Conservation (phyloP, 1,139 yeast species). For the Hansenula anomala region DNA sequence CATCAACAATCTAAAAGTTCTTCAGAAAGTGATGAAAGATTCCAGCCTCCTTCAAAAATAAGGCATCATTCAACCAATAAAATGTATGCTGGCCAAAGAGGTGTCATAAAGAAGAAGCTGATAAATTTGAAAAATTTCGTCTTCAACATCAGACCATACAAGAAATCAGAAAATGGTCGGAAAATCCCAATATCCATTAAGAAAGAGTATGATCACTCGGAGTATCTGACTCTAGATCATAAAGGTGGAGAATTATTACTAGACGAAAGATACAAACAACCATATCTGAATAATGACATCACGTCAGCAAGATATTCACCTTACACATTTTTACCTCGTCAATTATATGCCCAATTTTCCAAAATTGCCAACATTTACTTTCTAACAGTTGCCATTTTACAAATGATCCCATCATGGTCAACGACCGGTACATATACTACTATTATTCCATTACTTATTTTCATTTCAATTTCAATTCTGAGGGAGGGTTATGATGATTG, state of each 20-base stretch:
- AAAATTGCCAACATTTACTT: constrained; percentile 87
- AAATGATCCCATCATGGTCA: constrained; percentile 96
- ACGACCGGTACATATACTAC: constrained; percentile 97
- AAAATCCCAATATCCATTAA: constrained; percentile 59
- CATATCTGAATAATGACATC: constrained; percentile 64
- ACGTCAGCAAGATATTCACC: constrained; percentile 86
- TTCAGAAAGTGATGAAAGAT: constrained; percentile 3
- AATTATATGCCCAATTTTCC: constrained; percentile 84
- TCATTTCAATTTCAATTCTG: constrained; percentile 85
- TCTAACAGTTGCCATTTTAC: constrained; percentile 82
- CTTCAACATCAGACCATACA: constrained; percentile 25
- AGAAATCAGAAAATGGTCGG: constrained; percentile 60
- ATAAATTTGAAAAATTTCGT: constrained; percentile 22
- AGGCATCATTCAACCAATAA: constrained; percentile 11
- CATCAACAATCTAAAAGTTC: constrained; percentile 2
- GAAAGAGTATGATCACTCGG: constrained; percentile 20
- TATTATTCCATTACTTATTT: constrained; percentile 78
- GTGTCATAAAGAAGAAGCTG: constrained; percentile 17
- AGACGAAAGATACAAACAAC: constrained; percentile 65
- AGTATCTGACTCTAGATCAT: constrained; percentile 15
- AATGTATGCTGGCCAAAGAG: constrained; percentile 19
- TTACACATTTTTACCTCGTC: constrained; percentile 82
- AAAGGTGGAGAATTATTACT: constrained; percentile 30
- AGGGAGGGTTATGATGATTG: constrained; percentile 94
- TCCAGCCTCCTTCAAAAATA: constrained; percentile 6